Evolutionary conservation across 768 basidiomycete genomes (phyloP), one percentile per base, ranked within the genome.

Genomic region (Xanthoconium stramineum): DNA sequence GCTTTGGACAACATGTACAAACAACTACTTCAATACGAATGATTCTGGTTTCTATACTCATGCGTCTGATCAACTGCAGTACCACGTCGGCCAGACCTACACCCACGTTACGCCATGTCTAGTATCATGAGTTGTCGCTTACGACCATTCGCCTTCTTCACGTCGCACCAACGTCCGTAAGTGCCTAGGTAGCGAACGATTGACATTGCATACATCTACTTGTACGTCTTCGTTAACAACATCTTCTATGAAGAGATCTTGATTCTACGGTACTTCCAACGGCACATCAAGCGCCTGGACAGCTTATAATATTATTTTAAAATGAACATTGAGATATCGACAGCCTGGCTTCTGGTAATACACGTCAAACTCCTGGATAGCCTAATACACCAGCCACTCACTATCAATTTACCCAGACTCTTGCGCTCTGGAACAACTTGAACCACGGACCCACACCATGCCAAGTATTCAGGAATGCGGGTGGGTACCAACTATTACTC

Each of bases 401-500:
- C 71, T 19, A 7, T 65, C 51, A 70, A 39, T 62, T 61, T 56
- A 73, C 53, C 89, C 91, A 91, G 63, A 73, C 75, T 60, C 93
- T 79, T 11, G 92, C 95, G 68, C 86, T 97, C 73, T 93, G 91
- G 83, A 98, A 98, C 63, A 98, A 69, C 69, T 80, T 85, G 75
- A 97, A 94, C 97, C 97, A 99, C 2, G 97, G 97, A 5, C 95
- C 94, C 30, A 78, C 75, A 12, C 89, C 86, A 35, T 80, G 75
- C 91, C 91, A 94, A 20, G 74, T 64, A 29, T 80, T 76, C 36
- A 70, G 71, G 59, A 88, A 70, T 30, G 76, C 74, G 7, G 76
- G 62, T 2, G 94, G 89, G 72, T 88, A 91, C 95, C 95, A 99
- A 65, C 93, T 95, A 67, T 95, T 97, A 65, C 87, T 89, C 65